These are phyloP conservation scores for Pleurotus pulmonarius DNA, from an alignment of 768 basidiomycete species.

Conservation along the genomic window DNA sequence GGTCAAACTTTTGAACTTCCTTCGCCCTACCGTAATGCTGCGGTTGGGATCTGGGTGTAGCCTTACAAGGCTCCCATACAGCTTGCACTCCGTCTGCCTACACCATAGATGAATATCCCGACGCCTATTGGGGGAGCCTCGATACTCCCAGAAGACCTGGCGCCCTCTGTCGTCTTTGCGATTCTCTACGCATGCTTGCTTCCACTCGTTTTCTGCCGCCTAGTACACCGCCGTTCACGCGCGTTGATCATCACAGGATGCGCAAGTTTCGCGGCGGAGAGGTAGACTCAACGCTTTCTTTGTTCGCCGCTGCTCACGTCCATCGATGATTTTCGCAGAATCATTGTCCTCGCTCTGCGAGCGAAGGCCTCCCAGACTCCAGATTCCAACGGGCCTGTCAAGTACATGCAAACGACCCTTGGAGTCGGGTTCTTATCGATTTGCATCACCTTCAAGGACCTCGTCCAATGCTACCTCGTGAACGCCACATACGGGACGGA, in stretches of 20 bases:
- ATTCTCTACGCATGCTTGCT: slow-evolving; percentile 32
- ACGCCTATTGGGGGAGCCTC: slow-evolving; percentile 37
- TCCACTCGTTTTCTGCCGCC: slow-evolving; percentile 30
- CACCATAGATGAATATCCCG: slow-evolving; percentile 25
- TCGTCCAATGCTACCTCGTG: slow-evolving; percentile 32
- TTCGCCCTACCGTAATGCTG: too few species aligned
- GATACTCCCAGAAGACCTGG: slow-evolving; percentile 33
- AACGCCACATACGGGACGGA: slow-evolving; percentile 33
- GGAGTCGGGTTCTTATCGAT: slow-evolving; percentile 30
- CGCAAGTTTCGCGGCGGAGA: slow-evolving; percentile 29
- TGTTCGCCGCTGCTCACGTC: not conserved
- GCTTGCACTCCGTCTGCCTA: too few species aligned
- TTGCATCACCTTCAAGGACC: slow-evolving; percentile 28
- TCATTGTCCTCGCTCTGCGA: slow-evolving; percentile 28
- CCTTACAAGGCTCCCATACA: too few species aligned
- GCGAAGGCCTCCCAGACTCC: not conserved
- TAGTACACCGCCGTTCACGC: slow-evolving; percentile 29
- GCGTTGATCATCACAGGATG: slow-evolving; percentile 30
- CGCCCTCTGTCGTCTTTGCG: slow-evolving; percentile 38
- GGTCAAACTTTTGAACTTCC: too few species aligned
- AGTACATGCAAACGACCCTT: slow-evolving; percentile 24
- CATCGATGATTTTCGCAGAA: too few species aligned
- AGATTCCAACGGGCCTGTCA: slow-evolving; percentile 10
- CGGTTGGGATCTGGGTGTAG: too few species aligned
- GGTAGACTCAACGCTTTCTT: slow-evolving; percentile 19